phyloP scores from a whole-genome alignment of 768 basidiomycete genomes.

The Lactifluus subvellereus region DNA sequence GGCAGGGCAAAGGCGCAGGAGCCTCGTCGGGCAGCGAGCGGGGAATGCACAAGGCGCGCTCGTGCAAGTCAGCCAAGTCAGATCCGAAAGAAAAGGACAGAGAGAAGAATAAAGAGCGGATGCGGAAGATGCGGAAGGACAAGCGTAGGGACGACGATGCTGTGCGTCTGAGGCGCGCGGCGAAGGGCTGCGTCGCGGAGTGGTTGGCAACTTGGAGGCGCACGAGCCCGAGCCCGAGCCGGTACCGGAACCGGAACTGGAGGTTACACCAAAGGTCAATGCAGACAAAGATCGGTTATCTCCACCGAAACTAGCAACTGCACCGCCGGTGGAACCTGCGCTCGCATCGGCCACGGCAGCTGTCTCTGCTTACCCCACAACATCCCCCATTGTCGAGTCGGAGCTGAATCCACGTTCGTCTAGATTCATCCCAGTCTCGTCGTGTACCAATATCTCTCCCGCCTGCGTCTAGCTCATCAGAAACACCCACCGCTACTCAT shows the following conservation, averaged over 20 bases:
- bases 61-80: slow-evolving; percentile 16
- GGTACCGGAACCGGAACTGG: not conserved
- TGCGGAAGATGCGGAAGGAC: slow-evolving; percentile 22
- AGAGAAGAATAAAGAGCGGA: slow-evolving; percentile 30
- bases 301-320: not conserved
- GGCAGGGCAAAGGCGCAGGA: slow-evolving; percentile 12
- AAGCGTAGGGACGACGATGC: slow-evolving; percentile 33
- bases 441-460: slow-evolving; percentile 13
- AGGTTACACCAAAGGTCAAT: not conserved
- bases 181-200: slow-evolving; percentile 69
- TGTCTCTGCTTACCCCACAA: not conserved
- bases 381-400: slow-evolving; percentile 8
- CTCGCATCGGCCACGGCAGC: not conserved
- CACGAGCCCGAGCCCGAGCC: slow-evolving; percentile 29
- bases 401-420: slow-evolving; percentile 63
- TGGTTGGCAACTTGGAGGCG: slow-evolving; percentile 65
- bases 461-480: not conserved
- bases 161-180: slow-evolving; percentile 38
- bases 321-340: not conserved
- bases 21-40: slow-evolving; percentile 21
- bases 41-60: slow-evolving; percentile 21
- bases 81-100: slow-evolving; percentile 22
- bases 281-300: not conserved
- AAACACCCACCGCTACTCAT: not conserved
- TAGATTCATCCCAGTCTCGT: slow-evolving; percentile 64